Evolutionary conservation across 148 eudicot species (phyloP), one percentile per base, ranked within the genome.

Genomic region (Vaccinium vitisidaea): DNA sequence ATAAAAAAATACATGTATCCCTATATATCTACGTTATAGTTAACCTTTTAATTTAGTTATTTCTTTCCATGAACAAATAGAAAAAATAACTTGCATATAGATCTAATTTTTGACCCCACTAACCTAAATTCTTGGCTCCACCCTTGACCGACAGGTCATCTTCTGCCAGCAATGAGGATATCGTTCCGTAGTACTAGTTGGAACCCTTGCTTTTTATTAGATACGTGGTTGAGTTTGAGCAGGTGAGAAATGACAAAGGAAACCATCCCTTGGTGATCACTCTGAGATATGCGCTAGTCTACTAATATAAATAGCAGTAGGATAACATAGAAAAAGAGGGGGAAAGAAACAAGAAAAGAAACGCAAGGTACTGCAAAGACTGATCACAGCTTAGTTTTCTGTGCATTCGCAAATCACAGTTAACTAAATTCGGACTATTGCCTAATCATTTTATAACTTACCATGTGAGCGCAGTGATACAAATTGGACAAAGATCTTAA

Each of bases 241-340:
- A 9, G 55, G 79, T 75, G 15, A 75, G 54, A 46, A 46, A 75
- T 39, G 16, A 13, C 27, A 1, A 50, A 49, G 8, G 59, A 77
- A 77, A 77, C 39, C 23, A 79, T 79, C 13, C 54, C 54, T 79
- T 30, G n/a, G 19, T 30, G 46, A 79, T 30, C 63, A 79, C 81
- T 54, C 65, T 50, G 25, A 49, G 27, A 67, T 53, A 4, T 50
- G 49, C 77, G 77, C 59, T 49, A 18, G 9, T 82, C 48, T 69
- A 67, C 16, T 46, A 32, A 18, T 16, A 5, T 77, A 12, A 49
- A 15, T 9, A 6, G 23, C 49, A 49, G 49, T 49, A 74, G 4
- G 27, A 19, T 36, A 12, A 23, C 32, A 77, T 10, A 50, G 58
- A 77, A 49, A 75, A 39, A 76, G 8, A 50, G 25, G 53, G 79